These are phyloP conservation scores for Saccharomyces mikatae DNA, from an alignment of 805 yeast species.

Conservation along the genomic window DNA sequence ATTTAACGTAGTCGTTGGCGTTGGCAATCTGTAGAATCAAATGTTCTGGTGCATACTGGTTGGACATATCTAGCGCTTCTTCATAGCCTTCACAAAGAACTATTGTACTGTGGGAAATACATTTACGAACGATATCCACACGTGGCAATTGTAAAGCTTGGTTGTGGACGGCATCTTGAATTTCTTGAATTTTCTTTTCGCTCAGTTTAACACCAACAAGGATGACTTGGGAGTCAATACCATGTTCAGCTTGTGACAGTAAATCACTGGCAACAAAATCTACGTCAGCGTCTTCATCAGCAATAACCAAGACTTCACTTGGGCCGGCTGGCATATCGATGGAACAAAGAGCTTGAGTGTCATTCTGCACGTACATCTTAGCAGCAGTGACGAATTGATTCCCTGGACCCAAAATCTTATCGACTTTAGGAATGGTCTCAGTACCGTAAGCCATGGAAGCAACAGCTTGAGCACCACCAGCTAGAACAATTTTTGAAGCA, in stretches of 20 bases:
- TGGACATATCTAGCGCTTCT: conserved; percentile 81
- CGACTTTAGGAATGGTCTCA: conserved; percentile 82
- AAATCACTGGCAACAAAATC: conserved; percentile 96
- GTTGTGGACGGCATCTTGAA: conserved; percentile 73
- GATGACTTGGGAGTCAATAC: conserved; percentile 95
- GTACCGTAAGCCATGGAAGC: conserved; percentile 99
- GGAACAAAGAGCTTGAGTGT: conserved; percentile 87
- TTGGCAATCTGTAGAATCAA: conserved; percentile 82
- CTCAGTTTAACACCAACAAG: conserved; percentile 73
- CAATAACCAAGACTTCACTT: conserved; percentile 92
- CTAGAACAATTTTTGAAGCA: conserved; percentile 80
- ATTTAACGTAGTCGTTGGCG: conserved; percentile 62
- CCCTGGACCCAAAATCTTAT: conserved; percentile 97
- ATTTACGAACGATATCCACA: conserved; percentile 84
- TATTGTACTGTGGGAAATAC: conserved; percentile 86
- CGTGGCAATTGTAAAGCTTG: conserved; percentile 86
- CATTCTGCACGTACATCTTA: conserved; percentile 94
- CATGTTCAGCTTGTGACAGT: conserved; percentile 97
- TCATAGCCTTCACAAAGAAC: conserved; percentile 59
- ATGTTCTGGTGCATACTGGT: conserved; percentile 95
- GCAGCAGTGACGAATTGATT: conserved; percentile 99
- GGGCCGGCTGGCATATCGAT: conserved; percentile 99
- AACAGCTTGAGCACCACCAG: conserved; percentile 99
- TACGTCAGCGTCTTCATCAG: conserved; percentile 81
- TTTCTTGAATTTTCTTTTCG: conserved; percentile 48